phyloP scores from a whole-genome alignment of 371 early-diverging fungal species.

The Mucor velutinosus region DNA sequence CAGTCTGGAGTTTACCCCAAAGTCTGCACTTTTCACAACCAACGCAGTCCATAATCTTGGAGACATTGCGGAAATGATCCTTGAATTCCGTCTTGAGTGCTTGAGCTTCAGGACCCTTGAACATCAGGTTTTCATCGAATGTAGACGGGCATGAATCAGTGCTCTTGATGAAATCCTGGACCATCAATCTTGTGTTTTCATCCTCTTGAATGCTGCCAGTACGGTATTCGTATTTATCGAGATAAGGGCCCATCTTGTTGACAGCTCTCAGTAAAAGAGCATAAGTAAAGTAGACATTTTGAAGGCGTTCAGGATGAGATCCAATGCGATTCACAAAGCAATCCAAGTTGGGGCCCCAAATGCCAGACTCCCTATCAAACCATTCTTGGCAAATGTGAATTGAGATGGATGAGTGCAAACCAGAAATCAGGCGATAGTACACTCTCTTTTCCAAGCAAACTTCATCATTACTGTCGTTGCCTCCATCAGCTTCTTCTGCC shows the following conservation, averaged over 20 bases:
- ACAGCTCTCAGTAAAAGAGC: constrained; percentile 84
- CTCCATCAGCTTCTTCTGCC: constrained; percentile 52
- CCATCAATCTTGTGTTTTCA: constrained; percentile 51
- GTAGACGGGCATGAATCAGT: constrained; percentile 71
- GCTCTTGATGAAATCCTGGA: constrained; percentile 59
- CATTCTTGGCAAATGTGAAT: constrained; percentile 95
- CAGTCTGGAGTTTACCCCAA: constrained; percentile 95
- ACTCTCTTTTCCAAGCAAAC: constrained; percentile 89
- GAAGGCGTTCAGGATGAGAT: constrained; percentile 85
- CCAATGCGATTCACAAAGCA: constrained; percentile 91
- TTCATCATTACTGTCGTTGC: constrained; percentile 40
- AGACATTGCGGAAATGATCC: constrained; percentile 92
- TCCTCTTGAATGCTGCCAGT: constrained; percentile 63
- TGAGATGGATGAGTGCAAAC: constrained; percentile 96
- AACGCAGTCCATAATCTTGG: constrained; percentile 97
- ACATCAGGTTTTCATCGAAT: constrained; percentile 89
- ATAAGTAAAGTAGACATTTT: constrained; percentile 94
- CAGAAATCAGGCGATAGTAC: constrained; percentile 92
- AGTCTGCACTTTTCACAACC: constrained; percentile 97
- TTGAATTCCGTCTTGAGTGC: constrained; percentile 84
- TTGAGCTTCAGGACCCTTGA: constrained; percentile 55
- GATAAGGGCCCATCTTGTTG: constrained; percentile 78
- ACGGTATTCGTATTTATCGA: constrained; percentile 72
- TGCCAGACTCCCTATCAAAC: constrained; percentile 80
- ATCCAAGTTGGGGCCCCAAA: constrained; percentile 88